phyloP scores from a whole-genome alignment of 805 yeast species.

The Hanseniaspora singularis region DNA sequence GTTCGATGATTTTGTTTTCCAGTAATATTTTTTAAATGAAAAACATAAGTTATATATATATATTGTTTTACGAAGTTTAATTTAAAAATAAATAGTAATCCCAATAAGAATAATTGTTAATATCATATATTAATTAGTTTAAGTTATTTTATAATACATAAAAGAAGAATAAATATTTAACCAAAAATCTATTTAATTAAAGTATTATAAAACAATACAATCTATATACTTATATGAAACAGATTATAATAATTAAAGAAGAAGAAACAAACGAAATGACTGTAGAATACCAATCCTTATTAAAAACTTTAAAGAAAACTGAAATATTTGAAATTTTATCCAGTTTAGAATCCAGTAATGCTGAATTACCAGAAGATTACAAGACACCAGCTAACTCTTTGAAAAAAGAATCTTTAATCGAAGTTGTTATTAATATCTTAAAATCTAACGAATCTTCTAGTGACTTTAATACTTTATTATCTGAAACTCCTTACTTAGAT shows the following conservation, averaged over 20 bases:
- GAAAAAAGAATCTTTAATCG: conserved; percentile 10
- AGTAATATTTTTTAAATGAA: too few species aligned
- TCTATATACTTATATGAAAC: conserved; percentile 8
- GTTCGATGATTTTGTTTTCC: too few species aligned
- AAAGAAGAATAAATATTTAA: neutral
- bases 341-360: neutral
- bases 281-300: conserved; percentile 3
- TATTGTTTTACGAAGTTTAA: too few species aligned
- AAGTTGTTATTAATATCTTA: conserved; percentile 2
- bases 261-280: conserved; percentile 12
- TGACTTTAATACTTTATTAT: neutral
- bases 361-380: conserved; percentile 7
- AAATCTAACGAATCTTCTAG: neutral
- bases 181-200: neutral
- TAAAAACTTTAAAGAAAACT: conserved; percentile 9
- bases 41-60: too few species aligned
- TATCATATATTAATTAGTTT: too few species aligned
- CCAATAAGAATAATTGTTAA: too few species aligned
- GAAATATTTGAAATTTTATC: conserved; percentile 9
- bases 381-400: conserved; percentile 7
- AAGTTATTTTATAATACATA: too few species aligned
- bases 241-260: conserved; percentile 14
- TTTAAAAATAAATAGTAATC: too few species aligned
- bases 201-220: too few species aligned
- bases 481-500: conserved; percentile 13